A percentile compares a stretch with the other conserved stretches of the same genome.
Conservation (phyloP, 1,139 yeast species). For the Maudiozyma humilis region DNA sequence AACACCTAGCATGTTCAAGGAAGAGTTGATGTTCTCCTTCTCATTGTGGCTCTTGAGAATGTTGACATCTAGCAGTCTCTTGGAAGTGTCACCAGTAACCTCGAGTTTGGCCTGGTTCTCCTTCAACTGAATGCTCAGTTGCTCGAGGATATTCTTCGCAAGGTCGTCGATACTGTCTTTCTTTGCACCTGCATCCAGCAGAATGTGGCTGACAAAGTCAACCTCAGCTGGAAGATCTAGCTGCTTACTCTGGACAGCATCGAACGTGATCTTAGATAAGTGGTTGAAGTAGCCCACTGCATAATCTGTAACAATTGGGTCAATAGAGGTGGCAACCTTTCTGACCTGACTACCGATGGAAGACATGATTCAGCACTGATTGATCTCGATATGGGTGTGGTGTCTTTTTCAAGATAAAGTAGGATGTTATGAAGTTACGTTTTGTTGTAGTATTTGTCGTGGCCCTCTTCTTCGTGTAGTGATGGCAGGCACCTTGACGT, state of each 20-base stretch:
- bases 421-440: too few species aligned
- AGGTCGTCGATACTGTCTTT: constrained; percentile 47
- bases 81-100: constrained; percentile 69
- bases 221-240: constrained; percentile 61
- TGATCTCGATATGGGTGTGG: neutral
- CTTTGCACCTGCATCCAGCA: constrained; percentile 74
- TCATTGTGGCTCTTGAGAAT: constrained; percentile 51
- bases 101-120: constrained; percentile 67
- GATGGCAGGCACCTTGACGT: too few species aligned
- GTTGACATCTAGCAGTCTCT: constrained; percentile 66
- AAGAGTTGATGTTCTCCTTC: constrained; percentile 62
- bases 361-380: constrained; percentile 15
- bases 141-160: constrained; percentile 38
- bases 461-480: too few species aligned
- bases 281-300: constrained; percentile 86
- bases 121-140: constrained; percentile 47
- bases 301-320: constrained; percentile 84
- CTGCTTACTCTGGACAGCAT: constrained; percentile 71
- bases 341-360: constrained; percentile 54
- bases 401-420: too few species aligned
- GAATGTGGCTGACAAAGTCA: constrained; percentile 50
- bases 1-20: constrained; percentile 65
- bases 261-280: constrained; percentile 64
- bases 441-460: too few species aligned
- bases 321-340: constrained; percentile 79